Evolutionary conservation across 768 basidiomycete genomes (phyloP), one percentile per base, ranked within the genome.

Genomic region (Mycena venus): DNA sequence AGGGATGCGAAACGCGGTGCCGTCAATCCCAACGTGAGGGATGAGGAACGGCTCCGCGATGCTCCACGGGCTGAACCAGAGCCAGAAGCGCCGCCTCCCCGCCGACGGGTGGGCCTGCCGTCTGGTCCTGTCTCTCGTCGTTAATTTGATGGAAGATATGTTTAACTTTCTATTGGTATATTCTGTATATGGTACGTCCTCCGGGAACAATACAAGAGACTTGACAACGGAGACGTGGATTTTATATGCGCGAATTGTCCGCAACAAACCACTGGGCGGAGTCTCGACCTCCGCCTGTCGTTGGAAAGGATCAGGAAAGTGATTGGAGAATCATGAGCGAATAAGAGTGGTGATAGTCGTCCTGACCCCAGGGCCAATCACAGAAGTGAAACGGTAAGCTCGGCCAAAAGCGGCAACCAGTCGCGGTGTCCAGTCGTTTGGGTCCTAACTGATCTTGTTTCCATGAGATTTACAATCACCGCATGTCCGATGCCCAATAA

Each of bases 1-100:
- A 85, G 91, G 25, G 89, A 90, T 70, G 88, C 87, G 31, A 89
- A 86, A 79, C 87, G 88, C 14, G 79, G 78, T 23, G 84, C 77
- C 19, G 66, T 77, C 34, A 62, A 72, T 51, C 49, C 76, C 32
- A n/a, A n/a, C n/a, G 56, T 31, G 14, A 21, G 74, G 68, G 63
- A 64, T 15, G 72, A 71, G 75, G 69, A 65, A n/a, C 59, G 68
- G 40, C 31, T 68, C 32, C 53, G 68, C 19, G 63, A 64, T 5
- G 42, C 53, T 9, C 25, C 70, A 12, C 60, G 66, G 51, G 40
- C 64, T 58, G 68, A 42, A 69, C 62, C 51, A 21, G 55, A 72
- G 56, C 64, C 73, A 47, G 74, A 63, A 47, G 68, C 72, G 47
- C 27, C 63, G 27, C 61, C 58, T 36, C 51, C 74, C 12, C 75